phyloP scores from a whole-genome alignment of 2,329 filamentous ascomycete species.

The Tolypocladium pustulatum region DNA sequence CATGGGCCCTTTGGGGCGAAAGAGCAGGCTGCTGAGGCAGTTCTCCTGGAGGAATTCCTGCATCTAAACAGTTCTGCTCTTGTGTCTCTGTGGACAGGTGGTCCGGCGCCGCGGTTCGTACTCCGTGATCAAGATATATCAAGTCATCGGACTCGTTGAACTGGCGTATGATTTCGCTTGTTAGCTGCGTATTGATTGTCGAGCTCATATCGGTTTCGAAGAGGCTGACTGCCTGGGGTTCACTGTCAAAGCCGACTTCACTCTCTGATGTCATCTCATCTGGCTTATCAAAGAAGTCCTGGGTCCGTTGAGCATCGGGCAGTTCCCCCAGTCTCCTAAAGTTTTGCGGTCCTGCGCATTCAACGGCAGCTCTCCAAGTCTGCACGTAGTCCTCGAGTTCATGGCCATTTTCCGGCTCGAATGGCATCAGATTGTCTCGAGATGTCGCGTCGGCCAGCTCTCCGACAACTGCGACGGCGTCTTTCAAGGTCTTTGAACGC shows the following conservation, averaged over 20 bases:
- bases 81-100: background rate
- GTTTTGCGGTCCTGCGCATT: background rate
- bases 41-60: background rate
- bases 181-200: no score
- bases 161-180: background rate
- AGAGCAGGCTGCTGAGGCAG: background rate
- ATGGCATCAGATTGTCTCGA: background rate
- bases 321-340: background rate
- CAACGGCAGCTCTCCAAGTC: slow-evolving; percentile 1
- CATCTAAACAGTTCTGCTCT: background rate
- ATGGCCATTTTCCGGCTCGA: background rate
- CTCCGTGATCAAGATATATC: background rate
- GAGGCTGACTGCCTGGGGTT: background rate
- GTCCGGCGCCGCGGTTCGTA: background rate
- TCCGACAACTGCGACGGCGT: background rate
- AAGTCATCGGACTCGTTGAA: slow-evolving; percentile 2
- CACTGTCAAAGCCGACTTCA: background rate
- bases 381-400: background rate
- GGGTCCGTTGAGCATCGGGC: background rate
- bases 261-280: background rate
- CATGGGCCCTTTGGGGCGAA: background rate
- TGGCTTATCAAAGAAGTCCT: background rate
- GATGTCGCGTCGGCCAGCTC: background rate
- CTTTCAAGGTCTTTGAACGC: background rate
- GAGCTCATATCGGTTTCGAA: background rate